Conservation (phyloP, 2,329 filamentous ascomycete genomes). For the Calonectria hawksworthii region DNA sequence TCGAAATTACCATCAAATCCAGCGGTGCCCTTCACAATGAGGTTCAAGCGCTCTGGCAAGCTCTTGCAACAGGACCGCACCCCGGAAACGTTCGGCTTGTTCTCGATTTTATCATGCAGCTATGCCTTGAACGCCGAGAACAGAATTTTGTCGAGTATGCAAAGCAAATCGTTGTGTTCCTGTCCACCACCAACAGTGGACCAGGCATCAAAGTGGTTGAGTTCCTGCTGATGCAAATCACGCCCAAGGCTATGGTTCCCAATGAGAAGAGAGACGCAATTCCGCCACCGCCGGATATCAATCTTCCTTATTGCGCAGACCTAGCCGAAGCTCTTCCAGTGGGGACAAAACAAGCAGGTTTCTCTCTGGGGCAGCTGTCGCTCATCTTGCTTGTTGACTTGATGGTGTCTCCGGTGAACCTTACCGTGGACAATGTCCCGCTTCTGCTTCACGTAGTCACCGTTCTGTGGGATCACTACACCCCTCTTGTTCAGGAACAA, state of each 20-base stretch:
- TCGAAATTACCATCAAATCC: conserved; percentile 96
- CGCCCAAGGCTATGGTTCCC: conserved; percentile 96
- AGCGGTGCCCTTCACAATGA: conserved; percentile 93
- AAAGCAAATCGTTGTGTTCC: conserved; percentile 97
- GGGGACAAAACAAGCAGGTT: conserved; percentile 91
- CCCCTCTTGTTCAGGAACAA: conserved; percentile 93
- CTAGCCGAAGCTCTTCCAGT: conserved; percentile 83
- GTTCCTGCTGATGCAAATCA: conserved; percentile 91
- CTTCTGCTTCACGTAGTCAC: conserved; percentile 91
- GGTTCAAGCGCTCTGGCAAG: conserved; percentile 97
- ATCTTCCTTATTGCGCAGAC: conserved; percentile 89
- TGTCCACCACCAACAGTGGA: conserved; percentile 83
- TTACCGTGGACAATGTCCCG: conserved; percentile 84
- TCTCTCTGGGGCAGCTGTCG: conserved; percentile 93
- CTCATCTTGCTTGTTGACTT: conserved; percentile 95
- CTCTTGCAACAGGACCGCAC: conserved; percentile 91
- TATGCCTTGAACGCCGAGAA: conserved; percentile 93
- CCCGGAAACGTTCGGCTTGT: conserved; percentile 95
- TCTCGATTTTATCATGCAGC: conserved; percentile 94
- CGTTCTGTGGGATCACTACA: conserved; percentile 98
- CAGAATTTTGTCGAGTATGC: conserved; percentile 99
- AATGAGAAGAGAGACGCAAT: conserved; percentile 82
- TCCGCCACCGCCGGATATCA: conserved; percentile 79
- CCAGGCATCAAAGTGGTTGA: conserved; percentile 93
- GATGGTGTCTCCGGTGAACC: conserved; percentile 91